Conservation (phyloP, 139 green algal species). For the Tetraselmis chui region DNA sequence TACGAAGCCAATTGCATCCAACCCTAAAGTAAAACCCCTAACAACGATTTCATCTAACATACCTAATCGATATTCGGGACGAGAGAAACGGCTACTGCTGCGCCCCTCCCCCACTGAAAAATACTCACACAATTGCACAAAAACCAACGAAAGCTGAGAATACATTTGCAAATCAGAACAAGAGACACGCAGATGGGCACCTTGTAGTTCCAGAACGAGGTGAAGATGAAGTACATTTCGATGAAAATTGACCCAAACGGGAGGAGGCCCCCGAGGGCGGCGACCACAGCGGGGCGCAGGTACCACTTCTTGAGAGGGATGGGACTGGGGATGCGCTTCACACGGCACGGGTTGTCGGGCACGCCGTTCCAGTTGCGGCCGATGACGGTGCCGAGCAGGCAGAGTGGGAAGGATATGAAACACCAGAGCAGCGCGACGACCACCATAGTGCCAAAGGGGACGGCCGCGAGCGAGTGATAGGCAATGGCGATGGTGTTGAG, state of each 20-base stretch:
- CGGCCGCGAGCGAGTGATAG: slow-evolving; percentile 82
- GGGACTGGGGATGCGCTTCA: slow-evolving; percentile 90
- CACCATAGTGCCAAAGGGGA: slow-evolving; percentile 89
- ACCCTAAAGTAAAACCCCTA: no score
- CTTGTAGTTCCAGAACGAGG: slow-evolving; percentile 94
- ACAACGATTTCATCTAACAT: no score
- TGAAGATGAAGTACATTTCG: slow-evolving; percentile 99
- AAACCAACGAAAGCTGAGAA: no score
- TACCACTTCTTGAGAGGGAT: slow-evolving; percentile 90
- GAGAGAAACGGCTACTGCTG: no score
- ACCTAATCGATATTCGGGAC: no score
- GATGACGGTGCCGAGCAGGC: slow-evolving; percentile 76
- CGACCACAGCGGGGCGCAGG: slow-evolving; percentile 65
- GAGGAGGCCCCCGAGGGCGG: slow-evolving; percentile 75
- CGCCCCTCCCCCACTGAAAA: no score
- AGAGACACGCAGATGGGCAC: no score
- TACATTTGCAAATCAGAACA: neutral
- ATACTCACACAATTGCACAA: no score
- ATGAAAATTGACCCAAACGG: slow-evolving; percentile 99
- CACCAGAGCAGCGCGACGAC: slow-evolving; percentile 83
- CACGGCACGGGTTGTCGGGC: slow-evolving; percentile 64
- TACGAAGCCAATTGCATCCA: no score
- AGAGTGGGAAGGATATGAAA: slow-evolving; percentile 90
- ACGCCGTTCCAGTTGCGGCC: slow-evolving; percentile 45
- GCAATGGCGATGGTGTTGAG: slow-evolving; percentile 95